phyloP scores from a whole-genome alignment of 352 stramenopile species.

The Globisporangium radiosum region DNA sequence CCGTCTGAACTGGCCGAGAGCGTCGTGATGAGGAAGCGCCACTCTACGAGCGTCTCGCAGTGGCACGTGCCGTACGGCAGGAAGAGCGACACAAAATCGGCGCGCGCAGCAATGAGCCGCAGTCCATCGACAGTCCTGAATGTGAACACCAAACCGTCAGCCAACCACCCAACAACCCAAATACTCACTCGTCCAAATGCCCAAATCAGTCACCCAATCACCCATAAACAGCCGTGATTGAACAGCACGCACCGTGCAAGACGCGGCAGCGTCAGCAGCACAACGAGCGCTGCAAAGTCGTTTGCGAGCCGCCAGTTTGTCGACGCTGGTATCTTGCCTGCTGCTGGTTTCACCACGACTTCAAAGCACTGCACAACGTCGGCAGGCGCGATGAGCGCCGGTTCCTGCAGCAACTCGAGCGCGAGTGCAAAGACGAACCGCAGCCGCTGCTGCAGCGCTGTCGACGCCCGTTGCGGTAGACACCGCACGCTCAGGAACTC shows the following conservation, averaged over 20 bases:
- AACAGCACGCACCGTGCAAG: conserved; percentile 32
- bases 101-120: conserved; percentile 40
- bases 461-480: conserved; percentile 10
- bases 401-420: conserved; percentile 47
- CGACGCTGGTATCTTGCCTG: conserved; percentile 12
- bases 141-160: not conserved
- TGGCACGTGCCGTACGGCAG: conserved; percentile 69
- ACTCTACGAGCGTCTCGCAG: conserved; percentile 66
- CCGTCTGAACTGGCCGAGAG: conserved; percentile 40
- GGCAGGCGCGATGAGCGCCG: conserved; percentile 29
- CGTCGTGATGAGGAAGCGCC: conserved; percentile 65
- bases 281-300: conserved; percentile 54
- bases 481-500: conserved; percentile 44
- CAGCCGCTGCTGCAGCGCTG: conserved; percentile 17
- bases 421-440: conserved; percentile 37
- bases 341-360: not conserved
- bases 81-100: conserved; percentile 54
- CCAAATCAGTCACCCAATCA: no score
- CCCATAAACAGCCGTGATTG: no score
- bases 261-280: conserved; percentile 55
- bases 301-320: conserved; percentile 35
- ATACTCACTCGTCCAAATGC: no score
- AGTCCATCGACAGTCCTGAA: conserved; percentile 48
- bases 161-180: no score
- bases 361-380: conserved; percentile 26